Conservation (phyloP, 345 rosid species). For the Chamaenerion angustifolium region DNA sequence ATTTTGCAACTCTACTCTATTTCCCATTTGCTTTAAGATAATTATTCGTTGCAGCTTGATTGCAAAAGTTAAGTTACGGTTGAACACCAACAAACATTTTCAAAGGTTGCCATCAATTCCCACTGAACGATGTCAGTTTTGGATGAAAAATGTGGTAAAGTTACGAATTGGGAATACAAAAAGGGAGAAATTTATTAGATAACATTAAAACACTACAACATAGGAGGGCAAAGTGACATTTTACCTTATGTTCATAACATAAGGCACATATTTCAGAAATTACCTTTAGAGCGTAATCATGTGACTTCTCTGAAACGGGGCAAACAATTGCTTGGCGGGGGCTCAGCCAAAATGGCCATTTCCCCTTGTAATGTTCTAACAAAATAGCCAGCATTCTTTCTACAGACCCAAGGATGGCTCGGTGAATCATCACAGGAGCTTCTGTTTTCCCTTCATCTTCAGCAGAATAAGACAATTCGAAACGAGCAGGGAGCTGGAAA, state of each 20-base stretch:
- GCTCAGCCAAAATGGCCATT: slow-evolving; percentile 99
- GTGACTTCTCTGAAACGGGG: slow-evolving; percentile 83
- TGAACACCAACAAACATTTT: no score
- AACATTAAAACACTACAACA: no score
- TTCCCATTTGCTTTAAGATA: no score
- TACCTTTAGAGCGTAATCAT: slow-evolving; percentile 58
- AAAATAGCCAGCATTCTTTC: slow-evolving; percentile 93
- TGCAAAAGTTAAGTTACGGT: no score
- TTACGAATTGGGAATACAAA: no score
- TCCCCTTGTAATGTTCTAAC: slow-evolving; percentile 92
- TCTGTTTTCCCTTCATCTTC: slow-evolving; percentile 80
- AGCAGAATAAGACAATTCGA: slow-evolving; percentile 65
- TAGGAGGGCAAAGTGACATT: no score
- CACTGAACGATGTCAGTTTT: no score
- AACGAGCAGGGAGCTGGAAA: slow-evolving; percentile 83
- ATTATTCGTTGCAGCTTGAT: no score
- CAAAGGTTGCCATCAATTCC: no score
- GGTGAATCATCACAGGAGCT: slow-evolving; percentile 87
- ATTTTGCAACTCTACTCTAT: no score
- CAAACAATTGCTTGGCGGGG: slow-evolving; percentile 98
- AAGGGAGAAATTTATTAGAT: no score
- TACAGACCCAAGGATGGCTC: slow-evolving; percentile 90
- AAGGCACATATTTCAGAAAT: not conserved
- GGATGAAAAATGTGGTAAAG: no score
- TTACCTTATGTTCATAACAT: not conserved